Conservation (phyloP, 192 early-diverging fungal genomes). For the Diversispora epigaea region DNA sequence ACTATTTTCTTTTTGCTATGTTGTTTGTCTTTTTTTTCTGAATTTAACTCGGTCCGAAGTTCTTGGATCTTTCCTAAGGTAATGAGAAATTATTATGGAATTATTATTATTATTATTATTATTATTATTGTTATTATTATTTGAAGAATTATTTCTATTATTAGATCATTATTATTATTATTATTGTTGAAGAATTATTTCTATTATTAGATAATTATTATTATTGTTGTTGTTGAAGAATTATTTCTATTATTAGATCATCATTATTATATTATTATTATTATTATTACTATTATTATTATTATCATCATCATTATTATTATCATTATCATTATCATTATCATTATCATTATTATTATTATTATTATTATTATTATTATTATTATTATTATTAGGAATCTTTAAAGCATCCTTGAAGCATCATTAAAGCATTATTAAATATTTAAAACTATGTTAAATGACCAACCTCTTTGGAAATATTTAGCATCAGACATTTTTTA, state of each 20-base stretch:
- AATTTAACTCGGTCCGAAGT: conserved; percentile 79
- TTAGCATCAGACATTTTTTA: conserved; percentile 55
- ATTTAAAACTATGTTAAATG: background rate
- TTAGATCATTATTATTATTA: background rate
- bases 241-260: background rate
- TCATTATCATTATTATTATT: no score
- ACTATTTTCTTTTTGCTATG: conserved; percentile 80
- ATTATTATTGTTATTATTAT: no score
- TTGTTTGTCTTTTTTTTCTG: conserved; percentile 82
- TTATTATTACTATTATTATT: no score
- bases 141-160: background rate
- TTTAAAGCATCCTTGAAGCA: no score
- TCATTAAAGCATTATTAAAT: no score
- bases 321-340: no score
- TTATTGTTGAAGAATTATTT: background rate
- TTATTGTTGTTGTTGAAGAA: no score
- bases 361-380: no score
- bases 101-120: background rate
- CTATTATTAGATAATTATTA: no score
- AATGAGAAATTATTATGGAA: background rate
- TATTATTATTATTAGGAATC: no score
- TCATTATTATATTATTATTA: no score
- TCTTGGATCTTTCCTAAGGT: conserved; percentile 87
- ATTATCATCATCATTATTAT: no score
- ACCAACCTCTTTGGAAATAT: conserved; percentile 58